Percentiles rank a stretch among this genome's conserved stretches.
Conservation (phyloP, 148 eudicot genomes). For the Chenopodium album region DNA sequence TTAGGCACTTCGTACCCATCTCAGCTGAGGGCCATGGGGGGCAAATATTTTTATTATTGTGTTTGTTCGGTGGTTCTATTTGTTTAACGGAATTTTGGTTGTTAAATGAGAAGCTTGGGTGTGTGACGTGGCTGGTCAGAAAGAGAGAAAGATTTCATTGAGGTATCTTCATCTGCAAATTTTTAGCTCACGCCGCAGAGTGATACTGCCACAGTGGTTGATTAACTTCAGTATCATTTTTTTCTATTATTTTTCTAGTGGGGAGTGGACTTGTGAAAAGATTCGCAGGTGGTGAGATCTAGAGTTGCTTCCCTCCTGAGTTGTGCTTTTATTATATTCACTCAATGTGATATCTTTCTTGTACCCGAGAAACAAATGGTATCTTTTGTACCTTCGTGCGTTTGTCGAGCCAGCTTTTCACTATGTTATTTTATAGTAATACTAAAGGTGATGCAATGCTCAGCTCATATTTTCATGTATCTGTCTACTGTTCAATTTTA, state of each 20-base stretch:
- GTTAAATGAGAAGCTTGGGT: not conserved
- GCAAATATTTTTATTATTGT: not conserved
- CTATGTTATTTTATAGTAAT: not conserved
- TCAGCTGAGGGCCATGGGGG: not conserved
- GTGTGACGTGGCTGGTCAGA: not conserved
- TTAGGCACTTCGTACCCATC: not conserved
- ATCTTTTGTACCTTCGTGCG: not conserved
- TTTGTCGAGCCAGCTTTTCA: not conserved
- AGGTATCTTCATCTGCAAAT: not conserved
- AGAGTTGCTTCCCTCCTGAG: not conserved
- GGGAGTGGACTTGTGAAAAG: not conserved
- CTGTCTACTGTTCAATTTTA: too few species aligned
- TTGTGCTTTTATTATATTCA: not conserved
- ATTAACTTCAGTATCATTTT: not conserved
- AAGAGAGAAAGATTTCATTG: not conserved
- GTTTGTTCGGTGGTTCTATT: not conserved
- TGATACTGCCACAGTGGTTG: not conserved
- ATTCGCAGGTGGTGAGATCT: not conserved
- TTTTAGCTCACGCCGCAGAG: not conserved
- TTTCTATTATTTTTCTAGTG: not conserved
- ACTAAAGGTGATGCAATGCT: not conserved
- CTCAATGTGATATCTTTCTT: slow-evolving; percentile 1
- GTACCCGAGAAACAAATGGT: not conserved
- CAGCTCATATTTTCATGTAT: not conserved
- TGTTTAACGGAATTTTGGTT: not conserved